A percentile compares a stretch with the other conserved stretches of the same genome.
These are phyloP conservation scores for Pseudogymnoascus sp. DNA, from an alignment of 2,329 filamentous ascomycete species.

Conservation along the genomic window DNA sequence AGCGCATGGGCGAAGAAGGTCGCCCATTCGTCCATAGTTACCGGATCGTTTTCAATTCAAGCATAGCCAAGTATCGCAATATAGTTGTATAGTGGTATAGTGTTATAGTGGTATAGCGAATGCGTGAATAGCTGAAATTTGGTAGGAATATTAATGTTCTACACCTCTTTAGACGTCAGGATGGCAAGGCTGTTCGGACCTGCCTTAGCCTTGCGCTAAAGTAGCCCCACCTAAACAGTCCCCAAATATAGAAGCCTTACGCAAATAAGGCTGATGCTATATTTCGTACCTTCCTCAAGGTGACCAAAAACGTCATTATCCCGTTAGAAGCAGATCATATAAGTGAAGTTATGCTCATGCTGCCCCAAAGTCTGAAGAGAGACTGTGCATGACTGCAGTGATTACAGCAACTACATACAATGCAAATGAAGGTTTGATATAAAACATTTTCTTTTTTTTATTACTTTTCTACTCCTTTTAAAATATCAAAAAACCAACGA, in stretches of 20 bases:
- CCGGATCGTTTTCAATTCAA: background rate
- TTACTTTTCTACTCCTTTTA: background rate
- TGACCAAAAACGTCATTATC: too few relatives aligned
- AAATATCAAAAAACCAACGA: background rate
- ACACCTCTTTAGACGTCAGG: background rate
- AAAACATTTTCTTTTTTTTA: conserved; percentile 2
- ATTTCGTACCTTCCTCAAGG: too few relatives aligned
- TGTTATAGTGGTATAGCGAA: background rate
- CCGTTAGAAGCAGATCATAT: too few relatives aligned
- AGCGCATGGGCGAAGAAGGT: conserved; percentile 45
- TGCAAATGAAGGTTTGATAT: background rate
- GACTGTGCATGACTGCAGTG: background rate
- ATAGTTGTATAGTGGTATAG: background rate
- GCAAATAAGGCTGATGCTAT: too few relatives aligned
- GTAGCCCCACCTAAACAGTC: too few relatives aligned
- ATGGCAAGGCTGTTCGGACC: background rate
- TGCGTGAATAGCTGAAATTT: background rate
- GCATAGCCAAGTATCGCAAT: background rate
- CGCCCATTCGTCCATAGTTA: conserved; percentile 33
- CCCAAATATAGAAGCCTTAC: too few relatives aligned
- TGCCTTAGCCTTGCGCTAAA: background rate
- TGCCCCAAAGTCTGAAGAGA: background rate
- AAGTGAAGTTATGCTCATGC: too few relatives aligned
- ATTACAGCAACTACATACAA: background rate
- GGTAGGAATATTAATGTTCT: background rate